Percentiles rank a stretch among this genome's conserved stretches.
Evolutionary conservation across 1,284 basidiomycete species (phyloP).

Genomic region (Coriolopsis trogii): DNA sequence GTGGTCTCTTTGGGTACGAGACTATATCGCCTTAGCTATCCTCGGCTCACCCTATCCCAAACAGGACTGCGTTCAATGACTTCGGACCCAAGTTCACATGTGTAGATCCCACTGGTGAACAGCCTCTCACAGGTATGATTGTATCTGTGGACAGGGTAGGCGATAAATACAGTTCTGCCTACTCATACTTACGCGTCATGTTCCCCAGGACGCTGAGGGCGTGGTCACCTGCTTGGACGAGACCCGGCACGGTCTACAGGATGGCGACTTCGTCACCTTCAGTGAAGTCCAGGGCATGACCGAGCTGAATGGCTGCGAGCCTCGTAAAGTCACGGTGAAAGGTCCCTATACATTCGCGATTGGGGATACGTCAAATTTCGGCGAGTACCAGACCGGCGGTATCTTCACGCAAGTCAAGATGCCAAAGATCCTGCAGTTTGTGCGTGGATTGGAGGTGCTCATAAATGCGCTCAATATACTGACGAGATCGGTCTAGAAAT

Average conservation of each 20-base stretch:
- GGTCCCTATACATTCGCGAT: constrained; percentile 97
- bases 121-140: constrained; percentile 94
- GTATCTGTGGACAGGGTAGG: constrained; percentile 84
- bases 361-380: constrained; percentile 82
- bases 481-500: constrained; percentile 65
- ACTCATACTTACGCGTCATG: constrained; percentile 5
- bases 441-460: too few species aligned
- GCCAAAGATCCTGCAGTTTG: constrained; percentile 95
- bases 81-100: constrained; percentile 95
- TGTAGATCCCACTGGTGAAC: constrained; percentile 95
- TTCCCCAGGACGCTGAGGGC: constrained; percentile 75
- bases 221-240: constrained; percentile 97
- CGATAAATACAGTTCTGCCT: neutral
- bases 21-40: constrained; percentile 5
- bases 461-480: too few species aligned
- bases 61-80: constrained; percentile 92
- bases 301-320: constrained; percentile 89
- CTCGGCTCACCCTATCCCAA: neutral
- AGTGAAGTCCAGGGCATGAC: constrained; percentile 97
- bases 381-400: constrained; percentile 87
- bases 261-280: constrained; percentile 98
- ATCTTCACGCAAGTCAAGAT: constrained; percentile 99
- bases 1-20: constrained; percentile 91
- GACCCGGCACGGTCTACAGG: constrained; percentile 95
- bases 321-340: constrained; percentile 91